phyloP scores from a whole-genome alignment of 495 filamentous ascomycete genomes.

The Aspergillus conjunctus region DNA sequence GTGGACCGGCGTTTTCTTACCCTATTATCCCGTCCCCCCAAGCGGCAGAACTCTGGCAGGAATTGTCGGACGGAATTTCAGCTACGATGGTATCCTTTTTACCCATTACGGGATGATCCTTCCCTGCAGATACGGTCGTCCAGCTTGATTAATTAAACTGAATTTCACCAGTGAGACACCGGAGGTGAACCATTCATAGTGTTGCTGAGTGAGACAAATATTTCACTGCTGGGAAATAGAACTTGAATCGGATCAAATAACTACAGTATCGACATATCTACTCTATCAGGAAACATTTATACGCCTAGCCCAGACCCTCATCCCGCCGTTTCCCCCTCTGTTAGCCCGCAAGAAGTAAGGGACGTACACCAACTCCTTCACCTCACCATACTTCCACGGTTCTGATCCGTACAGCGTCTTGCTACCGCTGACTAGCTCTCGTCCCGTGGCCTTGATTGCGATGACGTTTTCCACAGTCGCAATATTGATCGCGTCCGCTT shows the following conservation, averaged over 20 bases:
- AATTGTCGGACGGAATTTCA: slow-evolving; percentile 4
- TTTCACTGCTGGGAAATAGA: background rate
- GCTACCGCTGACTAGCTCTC: slow-evolving; percentile 3
- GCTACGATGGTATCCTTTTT: background rate
- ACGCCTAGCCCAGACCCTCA: slow-evolving; percentile 16
- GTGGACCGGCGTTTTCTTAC: background rate
- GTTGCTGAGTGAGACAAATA: background rate
- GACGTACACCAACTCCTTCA: slow-evolving; percentile 3
- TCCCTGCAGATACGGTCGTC: background rate
- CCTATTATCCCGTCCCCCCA: background rate
- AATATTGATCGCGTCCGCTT: slow-evolving; percentile 14
- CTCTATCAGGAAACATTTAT: background rate
- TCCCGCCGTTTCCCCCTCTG: slow-evolving; percentile 13
- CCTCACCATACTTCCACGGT: slow-evolving; percentile 10
- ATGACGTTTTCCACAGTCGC: slow-evolving; percentile 3
- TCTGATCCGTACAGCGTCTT: background rate
- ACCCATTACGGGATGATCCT: background rate
- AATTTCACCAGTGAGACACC: no score
- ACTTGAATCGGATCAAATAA: background rate
- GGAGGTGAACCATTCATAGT: background rate
- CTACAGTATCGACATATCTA: no score
- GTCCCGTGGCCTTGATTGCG: slow-evolving; percentile 1
- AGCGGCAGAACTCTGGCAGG: slow-evolving; percentile 5
- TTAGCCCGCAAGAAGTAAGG: slow-evolving; percentile 18
- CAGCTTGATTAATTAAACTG: background rate